These are phyloP conservation scores for Leccinum colubrinum DNA, from an alignment of 1,284 basidiomycete genomes.

Conservation along the genomic window DNA sequence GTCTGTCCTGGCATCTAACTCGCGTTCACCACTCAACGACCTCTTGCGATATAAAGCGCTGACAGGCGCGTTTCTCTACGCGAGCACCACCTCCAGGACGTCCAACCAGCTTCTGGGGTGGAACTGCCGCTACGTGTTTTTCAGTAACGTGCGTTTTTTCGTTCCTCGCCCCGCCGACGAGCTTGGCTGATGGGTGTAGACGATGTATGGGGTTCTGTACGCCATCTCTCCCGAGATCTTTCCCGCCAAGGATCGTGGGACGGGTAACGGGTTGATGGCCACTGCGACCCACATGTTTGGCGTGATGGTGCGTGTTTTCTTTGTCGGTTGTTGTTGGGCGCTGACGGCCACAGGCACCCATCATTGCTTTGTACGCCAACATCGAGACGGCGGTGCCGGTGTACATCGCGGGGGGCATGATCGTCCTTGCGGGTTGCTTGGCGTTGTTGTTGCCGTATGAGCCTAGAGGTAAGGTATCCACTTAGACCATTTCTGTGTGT, in stretches of 20 bases:
- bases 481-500: constrained; percentile 31
- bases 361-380: constrained; percentile 67
- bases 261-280: constrained; percentile 66
- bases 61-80: constrained; percentile 69
- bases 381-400: constrained; percentile 68
- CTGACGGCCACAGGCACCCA: constrained; percentile 20
- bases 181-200: constrained; percentile 37
- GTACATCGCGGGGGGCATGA: constrained; percentile 72
- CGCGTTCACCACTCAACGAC: constrained; percentile 26
- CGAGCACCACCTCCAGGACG: constrained; percentile 62
- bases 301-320: constrained; percentile 44
- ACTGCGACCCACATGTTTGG: constrained; percentile 64
- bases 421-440: constrained; percentile 62
- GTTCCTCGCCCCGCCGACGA: neutral
- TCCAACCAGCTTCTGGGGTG: constrained; percentile 65
- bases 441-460: constrained; percentile 77
- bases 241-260: constrained; percentile 69
- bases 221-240: constrained; percentile 68
- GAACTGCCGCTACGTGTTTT: constrained; percentile 69
- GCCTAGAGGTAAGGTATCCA: constrained; percentile 67
- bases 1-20: neutral
- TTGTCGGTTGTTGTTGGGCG: neutral
- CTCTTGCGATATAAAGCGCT: constrained; percentile 41
- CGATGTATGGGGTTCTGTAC: constrained; percentile 76
- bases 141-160: constrained; percentile 44